Conservation (phyloP, 2,329 filamentous ascomycete species). For the Myrmaecium sp. region DNA sequence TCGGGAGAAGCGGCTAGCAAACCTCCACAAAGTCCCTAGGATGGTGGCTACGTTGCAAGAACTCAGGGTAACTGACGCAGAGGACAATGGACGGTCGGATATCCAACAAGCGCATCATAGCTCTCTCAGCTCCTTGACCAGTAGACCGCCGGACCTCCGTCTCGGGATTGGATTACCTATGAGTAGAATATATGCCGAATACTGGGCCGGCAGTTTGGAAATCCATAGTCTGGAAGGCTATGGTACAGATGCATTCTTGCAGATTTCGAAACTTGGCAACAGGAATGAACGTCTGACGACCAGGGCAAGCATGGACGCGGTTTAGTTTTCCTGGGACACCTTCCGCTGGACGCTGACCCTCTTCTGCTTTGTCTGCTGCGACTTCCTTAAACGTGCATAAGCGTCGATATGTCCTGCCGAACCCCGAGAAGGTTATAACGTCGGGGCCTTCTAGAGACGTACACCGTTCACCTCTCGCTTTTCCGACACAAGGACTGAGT, state of each 20-base stretch:
- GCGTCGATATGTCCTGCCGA: too few relatives aligned
- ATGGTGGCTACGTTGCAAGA: conserved; percentile 92
- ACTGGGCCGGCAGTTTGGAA: conserved; percentile 88
- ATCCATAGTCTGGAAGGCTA: conserved; percentile 90
- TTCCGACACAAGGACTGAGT: too few relatives aligned
- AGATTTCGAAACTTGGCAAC: conserved; percentile 92
- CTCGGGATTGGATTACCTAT: conserved; percentile 88
- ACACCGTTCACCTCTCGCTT: too few relatives aligned
- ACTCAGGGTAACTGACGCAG: conserved; percentile 32
- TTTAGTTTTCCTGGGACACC: conserved; percentile 14
- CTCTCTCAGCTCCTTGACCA: conserved; percentile 65
- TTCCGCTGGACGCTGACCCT: background rate
- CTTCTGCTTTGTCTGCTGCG: conserved; percentile 1
- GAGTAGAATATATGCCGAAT: conserved; percentile 89
- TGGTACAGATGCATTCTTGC: conserved; percentile 86
- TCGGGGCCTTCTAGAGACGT: too few relatives aligned
- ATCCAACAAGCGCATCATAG: conserved; percentile 25
- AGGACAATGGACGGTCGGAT: conserved; percentile 5
- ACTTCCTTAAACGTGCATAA: too few relatives aligned
- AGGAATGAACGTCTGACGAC: conserved; percentile 85
- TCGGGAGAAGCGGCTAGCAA: conserved; percentile 60
- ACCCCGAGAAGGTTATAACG: too few relatives aligned
- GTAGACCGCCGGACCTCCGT: conserved; percentile 67
- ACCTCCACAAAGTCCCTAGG: conserved; percentile 70
- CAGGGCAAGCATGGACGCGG: conserved; percentile 34